phyloP scores from a whole-genome alignment of 352 stramenopile genomes.

The Phytophthora cryptogea region DNA sequence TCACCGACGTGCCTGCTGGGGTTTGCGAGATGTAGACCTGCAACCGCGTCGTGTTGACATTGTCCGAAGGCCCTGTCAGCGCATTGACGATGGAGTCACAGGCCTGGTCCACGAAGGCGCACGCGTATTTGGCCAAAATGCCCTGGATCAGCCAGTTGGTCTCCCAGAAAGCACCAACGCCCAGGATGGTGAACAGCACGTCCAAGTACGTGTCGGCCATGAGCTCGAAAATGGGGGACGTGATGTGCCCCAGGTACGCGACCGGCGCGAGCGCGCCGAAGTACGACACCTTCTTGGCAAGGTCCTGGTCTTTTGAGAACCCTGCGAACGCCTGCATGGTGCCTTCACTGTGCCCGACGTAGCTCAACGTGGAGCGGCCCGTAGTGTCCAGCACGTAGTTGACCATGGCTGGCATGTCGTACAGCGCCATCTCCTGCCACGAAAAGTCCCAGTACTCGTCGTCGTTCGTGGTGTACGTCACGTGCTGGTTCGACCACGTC shows the following conservation, averaged over 20 bases:
- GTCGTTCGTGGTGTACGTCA: constrained; percentile 47
- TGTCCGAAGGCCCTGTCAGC: constrained; percentile 53
- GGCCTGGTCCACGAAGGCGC: constrained; percentile 48
- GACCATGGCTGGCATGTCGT: constrained; percentile 71
- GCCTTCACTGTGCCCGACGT: constrained; percentile 66
- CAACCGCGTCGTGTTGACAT: constrained; percentile 57
- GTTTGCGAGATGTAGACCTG: constrained; percentile 76
- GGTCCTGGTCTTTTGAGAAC: constrained; percentile 56
- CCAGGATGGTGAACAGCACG: constrained; percentile 45
- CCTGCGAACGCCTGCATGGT: constrained; percentile 68
- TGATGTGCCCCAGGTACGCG: constrained; percentile 45
- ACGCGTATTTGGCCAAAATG: constrained; percentile 57
- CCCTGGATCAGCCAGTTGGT: constrained; percentile 54
- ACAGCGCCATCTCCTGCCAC: constrained; percentile 66
- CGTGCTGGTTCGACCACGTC: constrained; percentile 64
- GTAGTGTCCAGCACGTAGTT: constrained; percentile 53
- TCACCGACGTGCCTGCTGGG: constrained; percentile 60
- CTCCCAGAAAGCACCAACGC: constrained; percentile 53
- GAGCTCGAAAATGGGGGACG: constrained; percentile 47
- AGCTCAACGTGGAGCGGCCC: constrained; percentile 48
- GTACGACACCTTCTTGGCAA: constrained; percentile 67
- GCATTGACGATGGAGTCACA: constrained; percentile 62
- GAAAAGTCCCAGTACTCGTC: constrained; percentile 65
- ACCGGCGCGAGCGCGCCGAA: constrained; percentile 64
- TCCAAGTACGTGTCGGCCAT: constrained; percentile 53